A percentile compares a stretch with the other conserved stretches of the same genome.
These are phyloP conservation scores for Lithospermum erythrorhizon DNA, from an alignment of 257 asterid genomes.

Conservation along the genomic window DNA sequence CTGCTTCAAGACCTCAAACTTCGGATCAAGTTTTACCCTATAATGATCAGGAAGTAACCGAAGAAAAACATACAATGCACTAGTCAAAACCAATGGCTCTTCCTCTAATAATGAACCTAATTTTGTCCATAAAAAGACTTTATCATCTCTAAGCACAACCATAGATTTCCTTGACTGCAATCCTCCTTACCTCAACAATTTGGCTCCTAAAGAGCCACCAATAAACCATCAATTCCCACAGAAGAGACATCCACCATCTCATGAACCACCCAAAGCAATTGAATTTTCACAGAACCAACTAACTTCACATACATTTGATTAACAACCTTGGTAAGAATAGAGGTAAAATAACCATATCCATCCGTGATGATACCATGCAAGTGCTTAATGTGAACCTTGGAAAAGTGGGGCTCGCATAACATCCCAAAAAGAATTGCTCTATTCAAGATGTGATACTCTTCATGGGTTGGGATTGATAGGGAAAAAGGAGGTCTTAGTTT, in stretches of 20 bases:
- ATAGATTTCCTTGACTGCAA: slow-evolving; percentile 52
- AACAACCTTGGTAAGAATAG: slow-evolving; percentile 40
- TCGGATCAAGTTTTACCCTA: slow-evolving; percentile 30
- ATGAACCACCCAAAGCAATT: slow-evolving; percentile 45
- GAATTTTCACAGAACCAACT: slow-evolving; percentile 35
- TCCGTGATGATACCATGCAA: slow-evolving; percentile 54
- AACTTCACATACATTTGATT: slow-evolving; percentile 42
- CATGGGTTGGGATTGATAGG: slow-evolving; percentile 38
- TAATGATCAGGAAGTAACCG: slow-evolving; percentile 65
- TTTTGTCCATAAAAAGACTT: slow-evolving; percentile 28
- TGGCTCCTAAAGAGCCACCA: slow-evolving; percentile 60
- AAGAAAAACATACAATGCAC: slow-evolving; percentile 57
- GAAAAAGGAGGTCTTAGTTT: slow-evolving; percentile 66
- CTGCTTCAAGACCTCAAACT: slow-evolving; percentile 32
- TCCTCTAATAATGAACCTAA: slow-evolving; percentile 59
- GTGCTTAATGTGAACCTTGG: slow-evolving; percentile 54
- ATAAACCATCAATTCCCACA: slow-evolving; percentile 51
- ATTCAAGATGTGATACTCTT: slow-evolving; percentile 48
- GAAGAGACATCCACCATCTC: slow-evolving; percentile 55
- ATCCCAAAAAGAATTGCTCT: slow-evolving; percentile 57
- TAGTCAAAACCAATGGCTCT: slow-evolving; percentile 41
- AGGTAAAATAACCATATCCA: slow-evolving; percentile 52
- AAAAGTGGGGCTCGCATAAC: slow-evolving; percentile 39
- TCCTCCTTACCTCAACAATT: slow-evolving; percentile 71
- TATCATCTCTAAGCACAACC: slow-evolving; percentile 63